phyloP scores from a whole-genome alignment of 176 grass and related monocot species.

The Miscanthus lutarioriparius region DNA sequence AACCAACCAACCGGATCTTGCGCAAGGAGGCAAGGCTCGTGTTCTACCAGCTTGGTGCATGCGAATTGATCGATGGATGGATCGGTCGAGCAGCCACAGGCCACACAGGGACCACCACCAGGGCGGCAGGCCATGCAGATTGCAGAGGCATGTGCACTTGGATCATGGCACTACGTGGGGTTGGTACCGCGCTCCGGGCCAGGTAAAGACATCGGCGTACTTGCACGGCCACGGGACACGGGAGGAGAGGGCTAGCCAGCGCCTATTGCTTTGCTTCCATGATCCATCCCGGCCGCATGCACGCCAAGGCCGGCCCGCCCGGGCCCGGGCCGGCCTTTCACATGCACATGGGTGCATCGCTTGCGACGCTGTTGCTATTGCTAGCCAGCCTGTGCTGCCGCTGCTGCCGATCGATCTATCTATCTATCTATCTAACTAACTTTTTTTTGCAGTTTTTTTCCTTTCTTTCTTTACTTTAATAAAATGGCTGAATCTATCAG shows the following conservation, averaged over 20 bases:
- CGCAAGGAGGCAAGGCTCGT: slow-evolving; percentile 19
- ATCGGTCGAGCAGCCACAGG: not conserved
- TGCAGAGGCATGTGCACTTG: slow-evolving; percentile 46
- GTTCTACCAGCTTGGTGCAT: not conserved
- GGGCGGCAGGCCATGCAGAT: not conserved
- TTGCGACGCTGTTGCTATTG: slow-evolving; percentile 27
- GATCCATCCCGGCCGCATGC: slow-evolving; percentile 3
- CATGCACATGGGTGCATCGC: slow-evolving; percentile 31
- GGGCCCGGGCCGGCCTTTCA: no score
- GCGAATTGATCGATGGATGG: not conserved
- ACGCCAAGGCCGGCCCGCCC: not conserved
- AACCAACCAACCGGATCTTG: not conserved
- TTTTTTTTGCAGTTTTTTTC: not conserved
- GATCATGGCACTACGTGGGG: slow-evolving; percentile 42
- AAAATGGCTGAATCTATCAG: not conserved
- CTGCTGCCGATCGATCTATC: slow-evolving; percentile 11
- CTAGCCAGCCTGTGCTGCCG: not conserved
- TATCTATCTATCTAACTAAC: not conserved
- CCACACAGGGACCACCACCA: not conserved
- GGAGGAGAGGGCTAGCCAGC: not conserved
- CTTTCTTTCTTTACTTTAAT: not conserved
- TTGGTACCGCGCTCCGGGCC: not conserved
- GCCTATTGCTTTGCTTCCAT: not conserved
- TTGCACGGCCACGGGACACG: not conserved
- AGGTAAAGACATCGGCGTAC: slow-evolving; percentile 34